A percentile compares a stretch with the other conserved stretches of the same genome.
These are phyloP conservation scores for Russula ochroleuca DNA, from an alignment of 768 basidiomycete species.

Conservation along the genomic window DNA sequence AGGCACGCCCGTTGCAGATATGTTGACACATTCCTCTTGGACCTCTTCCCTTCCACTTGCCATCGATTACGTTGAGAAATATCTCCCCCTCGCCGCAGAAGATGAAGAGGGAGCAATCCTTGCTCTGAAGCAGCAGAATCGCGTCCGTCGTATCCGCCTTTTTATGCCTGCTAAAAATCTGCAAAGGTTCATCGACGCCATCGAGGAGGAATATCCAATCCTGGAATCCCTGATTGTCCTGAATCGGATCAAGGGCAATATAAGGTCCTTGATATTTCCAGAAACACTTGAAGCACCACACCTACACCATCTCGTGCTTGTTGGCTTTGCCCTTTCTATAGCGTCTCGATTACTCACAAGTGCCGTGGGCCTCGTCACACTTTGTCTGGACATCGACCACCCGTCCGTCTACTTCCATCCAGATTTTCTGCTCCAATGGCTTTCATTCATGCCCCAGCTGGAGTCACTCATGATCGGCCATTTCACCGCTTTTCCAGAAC, in stretches of 20 bases:
- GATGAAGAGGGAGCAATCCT: neutral
- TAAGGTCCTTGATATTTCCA: neutral
- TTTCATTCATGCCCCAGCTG: constrained; percentile 2
- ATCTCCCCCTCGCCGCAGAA: neutral
- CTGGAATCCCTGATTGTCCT: neutral
- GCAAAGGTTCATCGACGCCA: neutral
- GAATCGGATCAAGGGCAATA: neutral
- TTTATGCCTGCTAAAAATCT: neutral
- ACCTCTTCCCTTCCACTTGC: neutral
- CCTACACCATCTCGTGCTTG: neutral
- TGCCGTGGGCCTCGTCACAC: neutral
- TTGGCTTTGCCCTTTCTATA: neutral
- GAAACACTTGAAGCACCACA: neutral
- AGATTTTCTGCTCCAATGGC: neutral
- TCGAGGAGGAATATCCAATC: neutral
- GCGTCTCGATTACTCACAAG: neutral
- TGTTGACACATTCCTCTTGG: constrained; percentile 1
- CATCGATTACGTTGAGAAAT: neutral
- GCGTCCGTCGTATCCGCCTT: neutral
- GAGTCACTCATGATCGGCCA: too few species aligned
- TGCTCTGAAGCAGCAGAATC: neutral
- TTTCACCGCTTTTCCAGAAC: too few species aligned
- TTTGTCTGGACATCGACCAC: neutral
- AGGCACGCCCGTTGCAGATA: neutral
- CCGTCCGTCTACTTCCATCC: neutral